phyloP scores from a whole-genome alignment of 108 stramenopile genomes.

The Cyclotella choctawhatcheeana region DNA sequence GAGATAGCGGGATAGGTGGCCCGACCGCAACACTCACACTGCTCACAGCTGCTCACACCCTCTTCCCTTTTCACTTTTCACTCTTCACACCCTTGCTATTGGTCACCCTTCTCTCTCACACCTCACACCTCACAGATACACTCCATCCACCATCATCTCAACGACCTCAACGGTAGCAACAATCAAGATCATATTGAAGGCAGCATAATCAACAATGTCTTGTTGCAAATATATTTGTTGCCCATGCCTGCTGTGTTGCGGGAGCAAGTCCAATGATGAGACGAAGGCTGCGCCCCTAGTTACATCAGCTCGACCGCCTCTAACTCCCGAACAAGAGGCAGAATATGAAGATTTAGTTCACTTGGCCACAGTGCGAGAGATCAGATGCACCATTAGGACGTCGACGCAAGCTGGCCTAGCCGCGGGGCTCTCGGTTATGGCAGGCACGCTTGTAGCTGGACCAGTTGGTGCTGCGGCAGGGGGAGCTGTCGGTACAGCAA shows the following conservation, averaged over 20 bases:
- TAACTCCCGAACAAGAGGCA: conserved; percentile 10
- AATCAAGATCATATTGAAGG: no score
- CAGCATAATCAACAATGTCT: no score
- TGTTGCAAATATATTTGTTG: conserved; percentile 22
- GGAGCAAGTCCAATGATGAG: not conserved
- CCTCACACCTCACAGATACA: no score
- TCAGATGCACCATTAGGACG: conserved; percentile 34
- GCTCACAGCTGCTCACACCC: no score
- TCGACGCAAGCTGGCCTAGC: conserved; percentile 39
- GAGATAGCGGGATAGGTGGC: no score
- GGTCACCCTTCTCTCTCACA: no score
- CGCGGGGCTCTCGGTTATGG: conserved; percentile 45
- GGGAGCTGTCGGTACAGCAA: conserved; percentile 43
- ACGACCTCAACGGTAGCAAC: no score
- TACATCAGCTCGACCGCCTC: conserved; percentile 2
- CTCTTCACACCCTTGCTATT: no score
- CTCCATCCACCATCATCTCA: no score
- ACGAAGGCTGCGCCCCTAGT: conserved; percentile 15
- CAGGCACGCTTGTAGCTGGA: conserved; percentile 36
- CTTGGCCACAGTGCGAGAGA: conserved; percentile 33
- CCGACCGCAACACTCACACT: no score
- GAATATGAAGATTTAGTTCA: conserved; percentile 39
- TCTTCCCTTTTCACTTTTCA: no score
- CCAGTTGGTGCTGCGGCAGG: conserved; percentile 43
- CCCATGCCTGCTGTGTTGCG: conserved; percentile 25